phyloP scores from a whole-genome alignment of 2,329 filamentous ascomycete species.

The Pleurostoma richardsiae region DNA sequence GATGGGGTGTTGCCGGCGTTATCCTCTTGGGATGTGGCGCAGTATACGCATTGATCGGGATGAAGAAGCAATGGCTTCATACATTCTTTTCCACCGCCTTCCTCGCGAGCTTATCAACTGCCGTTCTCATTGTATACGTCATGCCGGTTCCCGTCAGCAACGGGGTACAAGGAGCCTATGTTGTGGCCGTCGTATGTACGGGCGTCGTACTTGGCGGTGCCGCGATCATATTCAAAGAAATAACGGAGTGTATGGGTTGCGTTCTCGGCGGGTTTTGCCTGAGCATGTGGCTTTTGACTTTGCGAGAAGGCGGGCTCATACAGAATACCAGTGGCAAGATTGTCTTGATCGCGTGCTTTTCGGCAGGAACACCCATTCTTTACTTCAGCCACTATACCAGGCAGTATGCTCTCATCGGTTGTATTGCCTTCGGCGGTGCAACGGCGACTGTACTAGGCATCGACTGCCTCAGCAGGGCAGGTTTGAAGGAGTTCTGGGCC shows the following conservation, averaged over 20 bases:
- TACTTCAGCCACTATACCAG: constrained; percentile 77
- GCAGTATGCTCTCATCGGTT: constrained; percentile 69
- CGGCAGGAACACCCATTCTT: constrained; percentile 61
- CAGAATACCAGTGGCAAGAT: constrained; percentile 55
- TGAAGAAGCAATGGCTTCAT: constrained; percentile 76
- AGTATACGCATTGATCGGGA: constrained; percentile 69
- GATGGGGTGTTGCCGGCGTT: constrained; percentile 71
- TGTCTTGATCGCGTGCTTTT: constrained; percentile 72
- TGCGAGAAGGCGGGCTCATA: constrained; percentile 73
- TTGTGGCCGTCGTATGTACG: constrained; percentile 71
- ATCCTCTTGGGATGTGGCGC: constrained; percentile 70
- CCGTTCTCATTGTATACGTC: constrained; percentile 82
- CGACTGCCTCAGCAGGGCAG: constrained; percentile 85
- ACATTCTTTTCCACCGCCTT: constrained; percentile 77
- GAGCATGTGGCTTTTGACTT: constrained; percentile 83
- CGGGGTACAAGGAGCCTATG: constrained; percentile 78
- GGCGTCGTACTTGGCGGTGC: constrained; percentile 69
- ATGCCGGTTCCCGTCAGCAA: constrained; percentile 73
- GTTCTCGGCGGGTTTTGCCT: constrained; percentile 81
- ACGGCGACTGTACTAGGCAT: constrained; percentile 78
- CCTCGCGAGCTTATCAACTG: constrained; percentile 65
- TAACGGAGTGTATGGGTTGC: constrained; percentile 78
- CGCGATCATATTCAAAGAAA: constrained; percentile 74
- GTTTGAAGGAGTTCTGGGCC: constrained; percentile 92
- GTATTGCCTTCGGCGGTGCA: constrained; percentile 76